Evolutionary conservation across 176 grass and related monocot species (phyloP).

Genomic region (Phyllostachys edulis): DNA sequence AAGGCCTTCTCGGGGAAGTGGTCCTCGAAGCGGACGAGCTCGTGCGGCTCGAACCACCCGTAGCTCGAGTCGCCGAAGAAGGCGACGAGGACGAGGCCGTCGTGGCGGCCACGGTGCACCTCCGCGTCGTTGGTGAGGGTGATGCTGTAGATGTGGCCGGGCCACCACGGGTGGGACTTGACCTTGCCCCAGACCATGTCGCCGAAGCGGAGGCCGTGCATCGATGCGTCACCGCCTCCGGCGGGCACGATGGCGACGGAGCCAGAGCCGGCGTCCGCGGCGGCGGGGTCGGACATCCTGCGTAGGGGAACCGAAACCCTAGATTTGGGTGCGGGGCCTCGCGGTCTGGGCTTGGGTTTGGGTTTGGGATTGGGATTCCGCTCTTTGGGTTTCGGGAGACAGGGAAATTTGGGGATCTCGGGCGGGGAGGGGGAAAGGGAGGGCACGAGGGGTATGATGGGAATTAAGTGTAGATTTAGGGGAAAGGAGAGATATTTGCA

Average conservation of each 20-base stretch:
- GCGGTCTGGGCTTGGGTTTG: conserved; percentile 21
- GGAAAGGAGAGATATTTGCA: no score
- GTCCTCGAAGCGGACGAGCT: conserved; percentile 71
- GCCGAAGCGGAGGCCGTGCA: conserved; percentile 44
- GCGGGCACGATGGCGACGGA: conserved; percentile 21
- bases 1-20: conserved; percentile 55
- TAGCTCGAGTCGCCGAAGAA: conserved; percentile 98
- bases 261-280: not conserved
- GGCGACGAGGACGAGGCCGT: conserved; percentile 74
- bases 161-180: conserved; percentile 99
- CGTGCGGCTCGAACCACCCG: conserved; percentile 87
- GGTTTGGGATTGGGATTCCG: conserved; percentile 21
- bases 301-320: conserved; percentile 44
- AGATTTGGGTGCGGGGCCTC: conserved; percentile 13
- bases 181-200: conserved; percentile 99
- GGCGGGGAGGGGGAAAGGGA: not conserved
- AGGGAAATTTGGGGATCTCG: not conserved
- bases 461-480: not conserved
- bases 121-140: conserved; percentile 51
- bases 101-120: conserved; percentile 48
- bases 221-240: not conserved
- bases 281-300: conserved; percentile 45
- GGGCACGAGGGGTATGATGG: not conserved
- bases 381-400: not conserved
- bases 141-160: conserved; percentile 78